These are phyloP conservation scores for Leonotis leonurus DNA, from an alignment of 257 asterid genomes.

Conservation along the genomic window DNA sequence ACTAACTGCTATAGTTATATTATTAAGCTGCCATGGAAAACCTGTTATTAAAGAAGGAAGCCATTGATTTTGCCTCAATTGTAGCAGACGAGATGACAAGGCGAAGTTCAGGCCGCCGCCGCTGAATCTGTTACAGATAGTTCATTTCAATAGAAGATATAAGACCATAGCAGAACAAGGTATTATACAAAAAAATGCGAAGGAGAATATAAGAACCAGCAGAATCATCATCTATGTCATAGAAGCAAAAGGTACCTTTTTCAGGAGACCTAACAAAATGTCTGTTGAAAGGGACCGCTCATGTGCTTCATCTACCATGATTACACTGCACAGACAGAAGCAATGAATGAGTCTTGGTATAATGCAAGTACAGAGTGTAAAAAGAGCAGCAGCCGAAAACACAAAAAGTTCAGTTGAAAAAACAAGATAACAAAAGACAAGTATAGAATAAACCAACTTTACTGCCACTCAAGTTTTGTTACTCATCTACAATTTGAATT, in stretches of 20 bases:
- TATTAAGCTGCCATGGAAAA: conserved; percentile 22
- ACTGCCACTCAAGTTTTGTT: not conserved
- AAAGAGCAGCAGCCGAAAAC: not conserved
- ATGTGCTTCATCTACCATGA: conserved; percentile 98
- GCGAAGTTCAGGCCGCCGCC: conserved; percentile 81
- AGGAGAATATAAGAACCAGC: not conserved
- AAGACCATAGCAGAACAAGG: conserved; percentile 1
- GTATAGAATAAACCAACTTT: not conserved
- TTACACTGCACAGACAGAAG: conserved; percentile 50
- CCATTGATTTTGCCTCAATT: conserved; percentile 89
- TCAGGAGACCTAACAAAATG: conserved; percentile 86
- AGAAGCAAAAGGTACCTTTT: conserved; percentile 53
- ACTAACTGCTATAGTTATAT: not conserved
- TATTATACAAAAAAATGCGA: not conserved
- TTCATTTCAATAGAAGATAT: conserved; percentile 8
- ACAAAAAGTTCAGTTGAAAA: not conserved
- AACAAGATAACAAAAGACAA: not conserved
- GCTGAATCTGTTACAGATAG: conserved; percentile 51
- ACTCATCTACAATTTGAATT: not conserved
- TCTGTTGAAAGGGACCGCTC: conserved; percentile 94
- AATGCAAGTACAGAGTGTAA: not conserved
- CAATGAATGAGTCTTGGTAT: conserved; percentile 13
- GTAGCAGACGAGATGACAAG: conserved; percentile 93
- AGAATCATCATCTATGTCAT: not conserved
- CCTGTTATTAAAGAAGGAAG: conserved; percentile 76